Percentiles rank a stretch among this genome's conserved stretches.
Conservation (phyloP, 140 eudicot species). For the Cichorium intybus region DNA sequence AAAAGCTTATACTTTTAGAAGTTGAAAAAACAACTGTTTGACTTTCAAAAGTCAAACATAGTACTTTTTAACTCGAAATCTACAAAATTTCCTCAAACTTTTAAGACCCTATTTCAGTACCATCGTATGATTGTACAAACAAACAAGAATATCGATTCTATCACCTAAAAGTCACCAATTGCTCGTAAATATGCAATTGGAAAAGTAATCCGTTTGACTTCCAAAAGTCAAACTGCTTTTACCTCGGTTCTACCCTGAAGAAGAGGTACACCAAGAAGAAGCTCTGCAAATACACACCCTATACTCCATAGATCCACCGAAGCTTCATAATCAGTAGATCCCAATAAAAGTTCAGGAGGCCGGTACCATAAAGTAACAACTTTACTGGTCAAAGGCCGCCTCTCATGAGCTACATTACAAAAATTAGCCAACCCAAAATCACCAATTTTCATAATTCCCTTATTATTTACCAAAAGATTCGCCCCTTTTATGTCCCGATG, state of each 20-base stretch:
- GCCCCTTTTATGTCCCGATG: slow-evolving; percentile 97
- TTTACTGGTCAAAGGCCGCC: slow-evolving; percentile 56
- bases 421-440: slow-evolving; percentile 95
- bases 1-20: background rate
- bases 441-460: slow-evolving; percentile 77
- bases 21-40: background rate
- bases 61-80: background rate
- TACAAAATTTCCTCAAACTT: background rate
- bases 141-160: background rate
- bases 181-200: background rate
- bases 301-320: slow-evolving; percentile 72
- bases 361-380: slow-evolving; percentile 86
- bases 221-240: slow-evolving; percentile 13
- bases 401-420: slow-evolving; percentile 31
- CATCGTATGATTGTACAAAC: background rate
- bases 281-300: slow-evolving; percentile 77
- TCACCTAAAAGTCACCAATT: background rate
- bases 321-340: slow-evolving; percentile 62
- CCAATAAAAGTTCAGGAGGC: slow-evolving; percentile 73
- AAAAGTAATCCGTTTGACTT: slow-evolving; percentile 14
- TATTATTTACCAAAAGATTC: slow-evolving; percentile 82
- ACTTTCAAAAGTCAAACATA: background rate
- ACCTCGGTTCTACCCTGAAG: slow-evolving; percentile 85
- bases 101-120: background rate
- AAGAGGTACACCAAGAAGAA: slow-evolving; percentile 57